Base-by-base conservation (phyloP, 352 stramenopile species). In the Phytophthora pisi region DNA sequence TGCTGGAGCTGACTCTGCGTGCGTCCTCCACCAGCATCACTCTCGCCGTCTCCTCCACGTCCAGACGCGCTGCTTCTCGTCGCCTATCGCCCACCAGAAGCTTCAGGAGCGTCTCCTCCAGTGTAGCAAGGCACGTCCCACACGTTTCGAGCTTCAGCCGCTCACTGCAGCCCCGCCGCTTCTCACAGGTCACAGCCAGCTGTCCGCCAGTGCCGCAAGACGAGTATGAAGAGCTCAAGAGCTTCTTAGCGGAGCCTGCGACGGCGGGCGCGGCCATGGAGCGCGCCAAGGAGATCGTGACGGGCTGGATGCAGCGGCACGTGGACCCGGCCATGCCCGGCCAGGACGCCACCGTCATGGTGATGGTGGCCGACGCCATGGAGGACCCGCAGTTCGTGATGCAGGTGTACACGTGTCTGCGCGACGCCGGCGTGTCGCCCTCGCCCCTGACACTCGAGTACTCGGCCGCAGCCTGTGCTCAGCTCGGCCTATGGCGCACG, bases 381-480 rank as follows among this genome's bases (percentile, higher is more conserved):
- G 52, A 89, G 30, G 77, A 91, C 65, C 63, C 61, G 13, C 45
- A 66, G 28, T 89, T 92, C 40, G 78, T 89, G 3, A 57, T 90
- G 42, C 56, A 82, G 20, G 83, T 92, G 52, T 93, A 93, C 62
- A 64, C 63, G 60, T 76, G 71, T 57, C 65, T 91, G 18, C 78
- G 85, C 1, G 69, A 84, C n/a, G 78, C 71, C 10, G 66, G 72
- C 30, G 85, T 93, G 28, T 71, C 78, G 4, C 81, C 83, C 43
- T 92, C 85, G 42, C 85, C 85, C 16, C 74, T 91, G 28, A 92
- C 85, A 38, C 79, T 92, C 52, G 85, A 92, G 62, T 79, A 86
- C 61, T 72, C 84, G 26, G 83, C 81, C 9, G 66, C 70, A 16
- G 85, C 85, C 40, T 92, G 85, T 68, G 85, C 78, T 3, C 24